Conservation (phyloP, 257 asterid genomes). For the Solanum peruvianum region DNA sequence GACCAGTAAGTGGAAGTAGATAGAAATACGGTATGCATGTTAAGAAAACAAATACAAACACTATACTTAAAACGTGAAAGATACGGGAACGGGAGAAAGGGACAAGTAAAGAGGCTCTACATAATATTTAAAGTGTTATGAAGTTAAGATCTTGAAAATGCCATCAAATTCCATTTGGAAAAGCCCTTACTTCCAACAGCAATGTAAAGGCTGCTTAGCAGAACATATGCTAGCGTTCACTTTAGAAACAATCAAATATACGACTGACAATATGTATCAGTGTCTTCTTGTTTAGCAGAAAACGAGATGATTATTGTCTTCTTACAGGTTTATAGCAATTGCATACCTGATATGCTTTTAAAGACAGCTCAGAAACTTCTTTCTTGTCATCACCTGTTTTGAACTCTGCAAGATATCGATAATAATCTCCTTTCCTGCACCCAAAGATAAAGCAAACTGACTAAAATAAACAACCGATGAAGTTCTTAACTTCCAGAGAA, state of each 20-base stretch:
- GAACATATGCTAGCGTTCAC: neutral
- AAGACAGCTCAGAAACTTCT: constrained; percentile 33
- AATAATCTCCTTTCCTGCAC: constrained; percentile 44
- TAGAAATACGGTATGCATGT: neutral
- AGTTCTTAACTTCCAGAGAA: neutral
- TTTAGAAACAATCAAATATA: too few species aligned
- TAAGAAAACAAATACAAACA: neutral
- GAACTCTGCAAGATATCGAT: constrained; percentile 37
- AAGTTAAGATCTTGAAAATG: neutral
- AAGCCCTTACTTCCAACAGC: neutral
- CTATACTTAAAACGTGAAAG: neutral
- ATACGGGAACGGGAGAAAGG: neutral
- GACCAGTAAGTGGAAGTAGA: neutral
- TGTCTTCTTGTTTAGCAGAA: neutral
- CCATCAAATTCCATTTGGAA: neutral
- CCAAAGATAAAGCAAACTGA: neutral
- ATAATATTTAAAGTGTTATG: neutral
- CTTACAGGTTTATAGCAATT: neutral
- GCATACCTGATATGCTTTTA: constrained; percentile 31
- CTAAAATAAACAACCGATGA: neutral
- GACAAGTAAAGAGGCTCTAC: neutral
- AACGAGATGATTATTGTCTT: neutral
- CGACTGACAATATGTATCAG: neutral
- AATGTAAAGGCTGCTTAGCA: neutral
- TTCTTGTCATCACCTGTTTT: constrained; percentile 25